A percentile compares a stretch with the other conserved stretches of the same genome.
Conservation (phyloP, 2,329 filamentous ascomycete species). For the Cadophora sp. region DNA sequence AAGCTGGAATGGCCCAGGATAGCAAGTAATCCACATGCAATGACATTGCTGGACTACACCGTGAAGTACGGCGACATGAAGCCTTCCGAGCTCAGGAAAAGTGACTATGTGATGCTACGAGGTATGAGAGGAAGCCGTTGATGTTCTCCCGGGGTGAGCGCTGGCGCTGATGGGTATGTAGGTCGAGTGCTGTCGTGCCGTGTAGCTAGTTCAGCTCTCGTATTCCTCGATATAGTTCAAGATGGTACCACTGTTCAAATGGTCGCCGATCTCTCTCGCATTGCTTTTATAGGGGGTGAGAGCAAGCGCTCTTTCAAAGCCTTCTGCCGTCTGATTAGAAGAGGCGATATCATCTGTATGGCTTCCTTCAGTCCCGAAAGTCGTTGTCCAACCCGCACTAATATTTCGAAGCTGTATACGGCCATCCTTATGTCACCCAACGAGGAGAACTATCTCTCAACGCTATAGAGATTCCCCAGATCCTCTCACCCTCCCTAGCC, state of each 20-base stretch:
- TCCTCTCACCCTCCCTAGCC: constrained; percentile 81
- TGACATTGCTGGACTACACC: constrained; percentile 44
- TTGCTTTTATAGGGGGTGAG: constrained; percentile 45
- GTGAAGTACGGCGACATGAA: constrained; percentile 47
- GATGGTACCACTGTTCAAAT: constrained; percentile 77
- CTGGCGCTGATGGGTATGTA: constrained; percentile 46
- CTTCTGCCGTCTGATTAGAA: constrained; percentile 70
- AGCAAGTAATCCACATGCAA: constrained; percentile 41
- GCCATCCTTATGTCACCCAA: constrained; percentile 71
- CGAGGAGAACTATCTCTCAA: constrained; percentile 76
- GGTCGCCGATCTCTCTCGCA: constrained; percentile 71
- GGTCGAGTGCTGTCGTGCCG: constrained; percentile 79
- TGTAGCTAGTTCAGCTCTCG: constrained; percentile 75
- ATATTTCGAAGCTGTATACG: constrained; percentile 61
- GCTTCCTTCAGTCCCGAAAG: constrained; percentile 36
- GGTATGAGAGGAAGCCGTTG: constrained; percentile 33
- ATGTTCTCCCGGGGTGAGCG: constrained; percentile 22
- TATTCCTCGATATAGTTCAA: constrained; percentile 83
- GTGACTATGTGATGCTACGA: constrained; percentile 35
- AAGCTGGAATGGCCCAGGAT: constrained; percentile 63
- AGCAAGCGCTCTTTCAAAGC: constrained; percentile 58
- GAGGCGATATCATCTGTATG: constrained; percentile 86
- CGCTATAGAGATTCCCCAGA: constrained; percentile 69
- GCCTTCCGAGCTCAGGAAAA: constrained; percentile 34
- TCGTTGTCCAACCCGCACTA: constrained; percentile 21